Percentiles rank a stretch among this genome's conserved stretches.
phyloP scores from a whole-genome alignment of 257 asterid genomes.

The Linaria vulgaris region DNA sequence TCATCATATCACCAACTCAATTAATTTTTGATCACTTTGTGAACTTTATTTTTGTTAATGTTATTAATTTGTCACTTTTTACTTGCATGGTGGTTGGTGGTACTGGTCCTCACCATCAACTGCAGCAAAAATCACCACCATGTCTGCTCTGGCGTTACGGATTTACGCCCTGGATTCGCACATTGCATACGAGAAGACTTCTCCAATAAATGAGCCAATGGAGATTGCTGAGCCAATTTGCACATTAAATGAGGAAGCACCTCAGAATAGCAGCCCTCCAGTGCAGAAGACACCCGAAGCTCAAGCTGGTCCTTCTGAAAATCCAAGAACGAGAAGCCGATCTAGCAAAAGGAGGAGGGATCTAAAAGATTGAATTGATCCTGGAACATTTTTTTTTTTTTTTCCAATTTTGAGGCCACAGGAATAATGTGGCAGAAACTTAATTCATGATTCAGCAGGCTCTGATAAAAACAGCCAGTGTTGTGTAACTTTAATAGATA shows the following conservation, averaged over 20 bases:
- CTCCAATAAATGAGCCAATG: slow-evolving; percentile 23
- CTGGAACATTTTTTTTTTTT: too few relatives aligned
- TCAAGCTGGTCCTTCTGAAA: slow-evolving; percentile 45
- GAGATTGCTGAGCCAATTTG: slow-evolving; percentile 35
- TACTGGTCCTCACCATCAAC: slow-evolving; percentile 92
- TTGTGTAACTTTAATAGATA: background rate
- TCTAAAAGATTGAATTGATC: slow-evolving; percentile 32
- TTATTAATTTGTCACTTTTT: too few relatives aligned
- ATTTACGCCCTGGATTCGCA: slow-evolving; percentile 76
- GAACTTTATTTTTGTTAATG: too few relatives aligned
- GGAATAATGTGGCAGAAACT: background rate
- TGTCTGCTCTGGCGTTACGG: slow-evolving; percentile 83
- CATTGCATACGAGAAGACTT: slow-evolving; percentile 65
- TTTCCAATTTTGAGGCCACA: background rate
- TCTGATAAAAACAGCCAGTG: too few relatives aligned
- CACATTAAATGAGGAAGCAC: slow-evolving; percentile 45
- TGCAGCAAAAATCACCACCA: slow-evolving; percentile 72
- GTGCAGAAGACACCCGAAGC: slow-evolving; percentile 50
- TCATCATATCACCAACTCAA: too few relatives aligned
- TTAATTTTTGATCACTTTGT: too few relatives aligned
- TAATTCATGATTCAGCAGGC: slow-evolving; percentile 1
- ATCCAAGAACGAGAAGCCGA: slow-evolving; percentile 70
- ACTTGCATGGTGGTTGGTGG: slow-evolving; percentile 81
- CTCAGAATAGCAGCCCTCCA: slow-evolving; percentile 42
- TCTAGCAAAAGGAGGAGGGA: slow-evolving; percentile 68